Evolutionary conservation across 73 alveolate species (phyloP), one percentile per base, ranked within the genome.

Genomic region (Stentor coeruleus): DNA sequence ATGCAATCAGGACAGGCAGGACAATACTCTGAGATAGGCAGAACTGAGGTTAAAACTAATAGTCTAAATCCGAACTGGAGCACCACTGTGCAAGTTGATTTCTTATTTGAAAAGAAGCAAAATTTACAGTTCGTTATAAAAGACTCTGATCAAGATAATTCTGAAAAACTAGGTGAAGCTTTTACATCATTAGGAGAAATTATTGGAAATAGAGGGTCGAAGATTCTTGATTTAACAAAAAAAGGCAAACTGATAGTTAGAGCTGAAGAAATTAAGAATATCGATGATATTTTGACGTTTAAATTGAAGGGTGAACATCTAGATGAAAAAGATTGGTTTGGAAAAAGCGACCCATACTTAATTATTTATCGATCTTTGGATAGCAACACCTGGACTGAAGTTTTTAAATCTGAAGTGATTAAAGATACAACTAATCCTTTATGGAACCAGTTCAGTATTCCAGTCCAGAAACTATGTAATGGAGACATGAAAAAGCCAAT

Each of bases 41-140:
- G 80, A 39, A 92, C 95, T 2, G 98, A 92, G 77, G 83, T 88
- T 26, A 33, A 84, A 2, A 81, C 77, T 37, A 82, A 90, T 83
- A 87, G 81, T 74, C 72, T 90, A 14, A 92, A 90, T 85, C 98
- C 98, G 30, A 89, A 87, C 58, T 92, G 90, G 85, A 58, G 75
- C 40, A 85, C 77, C 6, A 38, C 86, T 3, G 74, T 93, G 74
- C 79, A 81, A 73, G 74, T 93, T 39, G 95, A 93, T 84, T 93
- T 77, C 83, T 91, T 77, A 66, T 95, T 95, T 83, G 98, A 95
- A 87, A 91, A 82, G 36, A 93, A 95, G 57, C 91, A 91, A 82
- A 39, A 39, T 20, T 35, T 93, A 0, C 84, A 36, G 39, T 82
- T 91, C 85, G 92, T 82, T 72, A 89, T 92, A 35, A 75, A 75